A percentile compares a stretch with the other conserved stretches of the same genome.
phyloP scores from a whole-genome alignment of 2,329 filamentous ascomycete species.

The Monosporascus sp. region DNA sequence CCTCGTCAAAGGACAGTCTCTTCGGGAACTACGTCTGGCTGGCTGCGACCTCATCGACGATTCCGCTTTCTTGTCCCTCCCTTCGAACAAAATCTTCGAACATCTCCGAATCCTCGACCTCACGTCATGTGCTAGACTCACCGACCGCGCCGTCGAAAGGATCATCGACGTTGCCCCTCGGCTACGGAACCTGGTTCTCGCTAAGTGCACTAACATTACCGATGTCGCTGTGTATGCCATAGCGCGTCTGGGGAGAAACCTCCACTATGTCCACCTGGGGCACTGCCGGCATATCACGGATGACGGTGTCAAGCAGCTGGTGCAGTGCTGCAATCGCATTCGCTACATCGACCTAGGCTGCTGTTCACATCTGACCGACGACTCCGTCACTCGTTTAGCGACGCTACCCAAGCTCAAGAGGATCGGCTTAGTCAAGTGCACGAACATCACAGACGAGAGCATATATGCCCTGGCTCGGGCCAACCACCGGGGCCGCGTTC shows the following conservation, averaged over 20 bases:
- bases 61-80: conserved; percentile 76
- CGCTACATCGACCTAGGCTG: conserved; percentile 98
- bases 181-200: conserved; percentile 85
- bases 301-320: conserved; percentile 75
- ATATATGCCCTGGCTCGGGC: conserved; percentile 78
- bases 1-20: conserved; percentile 68
- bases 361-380: conserved; percentile 81
- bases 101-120: conserved; percentile 89
- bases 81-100: conserved; percentile 66
- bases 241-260: conserved; percentile 83
- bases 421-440: conserved; percentile 92
- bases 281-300: conserved; percentile 93
- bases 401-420: conserved; percentile 87
- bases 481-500: conserved; percentile 46
- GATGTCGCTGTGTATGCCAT: conserved; percentile 85
- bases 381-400: conserved; percentile 77
- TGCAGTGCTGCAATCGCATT: conserved; percentile 84
- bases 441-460: conserved; percentile 81
- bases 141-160: conserved; percentile 80
- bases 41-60: conserved; percentile 83
- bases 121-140: conserved; percentile 78
- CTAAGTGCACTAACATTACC: conserved; percentile 90
- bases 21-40: conserved; percentile 86
- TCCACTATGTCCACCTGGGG: conserved; percentile 93
- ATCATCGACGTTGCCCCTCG: conserved; percentile 84